A percentile compares a stretch with the other conserved stretches of the same genome.
Evolutionary conservation across 2,329 filamentous ascomycete species (phyloP).

Genomic region (Xylariaceae sp.): DNA sequence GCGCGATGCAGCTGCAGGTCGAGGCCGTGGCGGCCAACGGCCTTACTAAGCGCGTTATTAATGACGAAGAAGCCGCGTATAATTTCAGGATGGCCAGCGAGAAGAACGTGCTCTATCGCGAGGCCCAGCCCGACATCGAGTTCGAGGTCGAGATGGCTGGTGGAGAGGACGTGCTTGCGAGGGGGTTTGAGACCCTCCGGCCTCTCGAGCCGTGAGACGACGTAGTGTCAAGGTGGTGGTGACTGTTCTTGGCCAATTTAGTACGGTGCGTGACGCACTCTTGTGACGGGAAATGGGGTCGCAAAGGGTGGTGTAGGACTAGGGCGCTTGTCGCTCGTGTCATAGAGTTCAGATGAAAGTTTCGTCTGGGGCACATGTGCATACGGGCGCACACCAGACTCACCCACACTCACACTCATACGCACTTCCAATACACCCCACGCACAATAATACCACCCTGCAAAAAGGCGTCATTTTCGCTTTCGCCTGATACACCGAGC

Average conservation of each 20-base stretch:
- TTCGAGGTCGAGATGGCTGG: slow-evolving; percentile 43
- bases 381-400: slow-evolving; percentile 10
- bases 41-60: slow-evolving; percentile 51
- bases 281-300: slow-evolving; percentile 13
- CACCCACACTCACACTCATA: not conserved
- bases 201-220: slow-evolving; percentile 23
- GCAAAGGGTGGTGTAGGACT: slow-evolving; percentile 2
- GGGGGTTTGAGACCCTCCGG: slow-evolving; percentile 39
- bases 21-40: slow-evolving; percentile 66
- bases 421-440: not conserved
- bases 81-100: slow-evolving; percentile 49
- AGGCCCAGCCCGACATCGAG: slow-evolving; percentile 45
- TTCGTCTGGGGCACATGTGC: not conserved
- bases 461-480: slow-evolving; percentile 2
- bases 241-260: not conserved
- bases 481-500: slow-evolving; percentile 9
- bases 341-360: slow-evolving; percentile 6
- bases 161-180: slow-evolving; percentile 41
- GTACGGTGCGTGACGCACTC: slow-evolving; percentile 13
- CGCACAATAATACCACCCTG: not conserved
- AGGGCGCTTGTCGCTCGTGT: not conserved
- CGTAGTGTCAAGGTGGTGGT: no score
- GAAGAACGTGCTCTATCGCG: slow-evolving; percentile 42
- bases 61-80: slow-evolving; percentile 50
- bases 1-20: slow-evolving; percentile 70